phyloP scores from a whole-genome alignment of 1,284 basidiomycete species.

The Tilletia setariae region DNA sequence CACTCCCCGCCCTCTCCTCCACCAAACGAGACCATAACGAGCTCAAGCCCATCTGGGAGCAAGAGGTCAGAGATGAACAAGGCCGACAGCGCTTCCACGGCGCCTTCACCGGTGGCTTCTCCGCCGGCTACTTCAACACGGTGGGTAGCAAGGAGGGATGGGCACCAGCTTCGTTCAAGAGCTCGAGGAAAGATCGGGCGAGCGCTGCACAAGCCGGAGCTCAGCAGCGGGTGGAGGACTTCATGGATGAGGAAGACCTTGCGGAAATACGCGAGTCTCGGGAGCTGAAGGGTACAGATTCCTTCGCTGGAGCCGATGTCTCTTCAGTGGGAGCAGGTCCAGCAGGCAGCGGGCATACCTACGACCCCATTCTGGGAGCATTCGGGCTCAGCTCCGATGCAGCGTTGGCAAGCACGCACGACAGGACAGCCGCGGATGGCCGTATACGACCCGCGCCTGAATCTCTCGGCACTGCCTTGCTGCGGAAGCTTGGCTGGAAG shows the following conservation, averaged over 20 bases:
- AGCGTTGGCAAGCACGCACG: neutral
- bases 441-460: neutral
- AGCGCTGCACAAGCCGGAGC: conserved; percentile 62
- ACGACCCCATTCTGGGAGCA: conserved; percentile 48
- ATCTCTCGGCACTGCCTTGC: conserved; percentile 58
- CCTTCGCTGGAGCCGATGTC: conserved; percentile 15
- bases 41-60: conserved; percentile 94
- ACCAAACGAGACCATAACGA: conserved; percentile 80
- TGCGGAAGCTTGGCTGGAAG: conserved; percentile 94
- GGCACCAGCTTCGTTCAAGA: conserved; percentile 76
- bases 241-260: conserved; percentile 99
- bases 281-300: conserved; percentile 57
- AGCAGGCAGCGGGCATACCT: neutral
- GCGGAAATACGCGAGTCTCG: conserved; percentile 71
- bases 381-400: conserved; percentile 60
- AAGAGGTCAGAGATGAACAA: conserved; percentile 92
- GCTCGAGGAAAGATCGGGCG: conserved; percentile 61
- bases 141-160: conserved; percentile 98
- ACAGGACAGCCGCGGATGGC: conserved; percentile 54
- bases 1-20: conserved; percentile 80
- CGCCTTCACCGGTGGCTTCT: conserved; percentile 96
- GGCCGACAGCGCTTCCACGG: conserved; percentile 88
- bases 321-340: neutral
- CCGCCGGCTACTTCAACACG: conserved; percentile 93
- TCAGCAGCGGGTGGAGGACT: conserved; percentile 72